A percentile compares a stretch with the other conserved stretches of the same genome.
Evolutionary conservation across 805 yeast genomes (phyloP).

Genomic region (Zygosaccharomyces pseudorouxii): DNA sequence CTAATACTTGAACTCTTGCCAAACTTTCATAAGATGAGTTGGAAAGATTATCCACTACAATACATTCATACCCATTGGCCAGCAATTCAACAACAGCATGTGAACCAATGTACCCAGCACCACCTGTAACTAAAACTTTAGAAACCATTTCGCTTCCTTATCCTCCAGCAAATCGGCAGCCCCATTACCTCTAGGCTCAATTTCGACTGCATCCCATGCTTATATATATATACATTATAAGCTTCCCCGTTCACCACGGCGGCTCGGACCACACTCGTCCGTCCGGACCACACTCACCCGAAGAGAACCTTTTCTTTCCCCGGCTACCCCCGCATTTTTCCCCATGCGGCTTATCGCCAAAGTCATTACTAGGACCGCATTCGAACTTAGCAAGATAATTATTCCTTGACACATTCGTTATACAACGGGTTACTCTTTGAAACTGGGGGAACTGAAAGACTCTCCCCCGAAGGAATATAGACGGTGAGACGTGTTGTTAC

Average conservation of each 20-base stretch:
- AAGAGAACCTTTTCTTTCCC: neutral
- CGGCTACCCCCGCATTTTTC: too few relatives aligned
- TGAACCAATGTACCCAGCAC: constrained; percentile 84
- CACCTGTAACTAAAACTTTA: constrained; percentile 61
- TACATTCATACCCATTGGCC: constrained; percentile 59
- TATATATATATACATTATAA: neutral
- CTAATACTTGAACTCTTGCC: constrained; percentile 53
- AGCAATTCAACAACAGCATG: constrained; percentile 67
- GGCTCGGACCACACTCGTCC: neutral
- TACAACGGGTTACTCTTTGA: too few relatives aligned
- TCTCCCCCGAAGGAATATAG: too few relatives aligned
- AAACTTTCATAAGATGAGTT: constrained; percentile 67
- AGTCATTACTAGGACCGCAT: too few relatives aligned
- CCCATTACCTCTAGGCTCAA: too few relatives aligned
- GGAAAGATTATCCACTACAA: constrained; percentile 65
- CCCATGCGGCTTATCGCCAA: too few relatives aligned
- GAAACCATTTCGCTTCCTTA: neutral
- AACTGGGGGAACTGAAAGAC: too few relatives aligned
- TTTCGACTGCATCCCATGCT: too few relatives aligned
- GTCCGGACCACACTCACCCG: neutral
- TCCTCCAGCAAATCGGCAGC: too few relatives aligned
- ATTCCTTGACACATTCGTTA: too few relatives aligned
- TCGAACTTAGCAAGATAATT: too few relatives aligned
- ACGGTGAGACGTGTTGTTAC: too few relatives aligned
- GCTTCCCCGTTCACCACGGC: neutral